Evolutionary conservation across 2,329 filamentous ascomycete genomes (phyloP).

Genomic region (Zymoseptoria tritici): DNA sequence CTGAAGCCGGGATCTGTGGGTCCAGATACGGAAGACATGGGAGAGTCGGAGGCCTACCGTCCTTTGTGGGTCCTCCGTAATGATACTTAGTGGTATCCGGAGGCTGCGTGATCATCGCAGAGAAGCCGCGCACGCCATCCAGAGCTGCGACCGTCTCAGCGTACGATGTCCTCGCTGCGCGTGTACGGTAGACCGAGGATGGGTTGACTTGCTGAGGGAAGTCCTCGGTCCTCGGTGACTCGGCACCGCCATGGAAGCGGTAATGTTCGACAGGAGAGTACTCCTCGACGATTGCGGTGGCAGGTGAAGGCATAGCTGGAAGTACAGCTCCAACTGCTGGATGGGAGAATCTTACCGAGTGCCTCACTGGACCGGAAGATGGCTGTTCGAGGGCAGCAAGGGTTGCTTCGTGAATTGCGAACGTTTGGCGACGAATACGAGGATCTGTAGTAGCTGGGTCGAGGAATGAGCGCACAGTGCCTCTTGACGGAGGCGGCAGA

Average conservation of each 20-base stretch:
- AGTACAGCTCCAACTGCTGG: not conserved
- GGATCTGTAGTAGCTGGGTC: not conserved
- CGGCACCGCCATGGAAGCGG: not conserved
- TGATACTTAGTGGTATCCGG: not conserved
- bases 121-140: not conserved
- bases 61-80: not conserved
- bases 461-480: not conserved
- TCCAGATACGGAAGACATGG: not conserved
- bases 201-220: not conserved
- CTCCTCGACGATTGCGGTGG: not conserved
- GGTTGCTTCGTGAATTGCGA: not conserved
- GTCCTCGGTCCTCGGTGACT: not conserved
- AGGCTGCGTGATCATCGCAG: not conserved
- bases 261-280: not conserved
- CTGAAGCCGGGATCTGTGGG: not conserved
- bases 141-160: not conserved
- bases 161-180: not conserved
- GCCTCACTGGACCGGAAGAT: not conserved
- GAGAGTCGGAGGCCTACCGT: not conserved
- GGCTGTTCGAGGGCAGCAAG: not conserved
- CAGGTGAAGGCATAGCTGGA: not conserved
- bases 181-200: not conserved
- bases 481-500: not conserved
- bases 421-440: not conserved
- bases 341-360: conserved; percentile 1